These are phyloP conservation scores for Filobasidium wieringae DNA, from an alignment of 768 basidiomycete genomes.

Conservation along the genomic window DNA sequence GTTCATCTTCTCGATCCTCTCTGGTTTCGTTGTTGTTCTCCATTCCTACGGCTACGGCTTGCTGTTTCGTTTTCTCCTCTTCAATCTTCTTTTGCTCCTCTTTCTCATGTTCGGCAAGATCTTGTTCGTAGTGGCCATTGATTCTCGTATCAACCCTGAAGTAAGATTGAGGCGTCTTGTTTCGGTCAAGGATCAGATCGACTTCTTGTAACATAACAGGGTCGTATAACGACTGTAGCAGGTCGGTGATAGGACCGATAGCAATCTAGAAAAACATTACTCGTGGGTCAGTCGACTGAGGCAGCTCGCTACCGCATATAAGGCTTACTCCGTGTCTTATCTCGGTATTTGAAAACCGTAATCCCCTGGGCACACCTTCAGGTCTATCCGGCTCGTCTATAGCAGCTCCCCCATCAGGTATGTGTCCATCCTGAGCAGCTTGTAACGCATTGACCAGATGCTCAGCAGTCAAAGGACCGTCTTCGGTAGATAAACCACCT, in stretches of 20 bases:
- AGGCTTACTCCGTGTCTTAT: slow-evolving; percentile 3
- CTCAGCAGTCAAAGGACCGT: no score
- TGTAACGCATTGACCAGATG: neutral
- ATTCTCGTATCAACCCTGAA: slow-evolving; percentile 8
- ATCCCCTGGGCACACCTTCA: neutral
- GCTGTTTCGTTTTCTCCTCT: neutral
- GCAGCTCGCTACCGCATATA: neutral
- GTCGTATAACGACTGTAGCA: neutral
- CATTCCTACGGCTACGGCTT: neutral
- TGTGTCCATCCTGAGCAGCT: neutral
- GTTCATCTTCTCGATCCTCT: neutral
- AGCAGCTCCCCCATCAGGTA: neutral
- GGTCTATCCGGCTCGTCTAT: neutral
- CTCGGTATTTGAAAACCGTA: neutral
- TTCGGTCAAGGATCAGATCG: slow-evolving; percentile 1
- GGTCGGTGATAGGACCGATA: slow-evolving; percentile 2
- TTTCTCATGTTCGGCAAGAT: neutral
- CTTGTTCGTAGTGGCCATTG: slow-evolving; percentile 2
- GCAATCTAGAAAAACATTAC: neutral
- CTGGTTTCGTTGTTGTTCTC: neutral
- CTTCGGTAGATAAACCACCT: no score
- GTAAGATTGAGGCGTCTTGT: slow-evolving; percentile 7
- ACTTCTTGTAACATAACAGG: slow-evolving; percentile 4
- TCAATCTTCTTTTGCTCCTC: neutral
- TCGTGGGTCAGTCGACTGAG: neutral